Base-by-base conservation (phyloP, 495 filamentous ascomycete species). In the Elaphomyces granulatus region DNA sequence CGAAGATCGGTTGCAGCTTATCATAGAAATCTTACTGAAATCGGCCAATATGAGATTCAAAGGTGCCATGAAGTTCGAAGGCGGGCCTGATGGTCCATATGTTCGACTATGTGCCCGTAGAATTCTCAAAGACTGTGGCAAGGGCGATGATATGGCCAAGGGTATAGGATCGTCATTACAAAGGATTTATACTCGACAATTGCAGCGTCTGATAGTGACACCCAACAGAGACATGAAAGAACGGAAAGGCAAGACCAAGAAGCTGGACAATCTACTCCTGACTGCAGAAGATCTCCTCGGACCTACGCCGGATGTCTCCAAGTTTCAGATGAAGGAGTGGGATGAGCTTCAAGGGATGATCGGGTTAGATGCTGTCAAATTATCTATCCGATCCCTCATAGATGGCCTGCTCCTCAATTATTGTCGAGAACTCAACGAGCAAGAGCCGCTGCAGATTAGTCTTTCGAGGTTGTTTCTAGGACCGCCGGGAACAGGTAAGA, bases 131-230 rank as follows among this genome's bases (percentile, higher is more conserved):
- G 64, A 69, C 0, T 69, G 75, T 6, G 77, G 72, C 9, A 56
- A 56, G 6, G 64, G 71, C 26, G 74, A 73, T 0, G 73, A 1
- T 78, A 79, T 42, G 75, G 73, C 2, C 57, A 75, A 0, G 61
- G 67, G 0, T 55, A 78, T 0, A 64, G 76, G 35, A 78, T 77
- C 42, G 49, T 50, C 0, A 49, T 79, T 21, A 48, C 62, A 3
- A 58, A 48, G 23, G 63, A n/a, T 79, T 23, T 49, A 53, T 0
- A 53, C 56, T 14, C 60, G 75, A 3, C 78, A 81, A 44, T 63
- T 70, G 0, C 52, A 58, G 20, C 59, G 77, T 3, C 40, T 80
- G 15, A 40, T 42, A 4, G 56, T n/a, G n/a, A n/a, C n/a, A n/a
- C n/a, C n/a, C n/a, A n/a, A n/a, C n/a, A n/a, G n/a, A n/a, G n/a